Conservation (phyloP, 441 rosid species). For the Erodium chrysanthum region DNA sequence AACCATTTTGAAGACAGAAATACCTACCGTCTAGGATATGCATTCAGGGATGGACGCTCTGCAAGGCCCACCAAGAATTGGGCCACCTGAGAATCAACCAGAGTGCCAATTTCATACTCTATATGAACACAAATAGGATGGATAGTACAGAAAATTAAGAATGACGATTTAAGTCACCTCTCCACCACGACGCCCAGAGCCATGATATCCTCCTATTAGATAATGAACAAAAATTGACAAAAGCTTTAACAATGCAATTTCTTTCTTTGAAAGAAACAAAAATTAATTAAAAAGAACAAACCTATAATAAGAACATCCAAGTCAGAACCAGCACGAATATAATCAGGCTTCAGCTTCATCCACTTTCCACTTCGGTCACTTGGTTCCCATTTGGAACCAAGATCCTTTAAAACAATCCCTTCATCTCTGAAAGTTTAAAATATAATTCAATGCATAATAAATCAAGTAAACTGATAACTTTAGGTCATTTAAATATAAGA, state of each 20-base stretch:
- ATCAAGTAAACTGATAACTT: background rate
- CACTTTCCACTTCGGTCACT: constrained; percentile 96
- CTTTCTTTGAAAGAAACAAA: constrained; percentile 9
- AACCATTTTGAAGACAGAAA: constrained; percentile 3
- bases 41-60: constrained; percentile 49
- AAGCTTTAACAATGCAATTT: constrained; percentile 3
- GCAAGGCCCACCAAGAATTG: constrained; percentile 93
- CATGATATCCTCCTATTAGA: constrained; percentile 83
- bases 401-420: constrained; percentile 81
- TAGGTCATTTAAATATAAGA: background rate
- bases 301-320: constrained; percentile 91
- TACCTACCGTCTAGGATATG: constrained; percentile 65
- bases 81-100: constrained; percentile 44
- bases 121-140: background rate
- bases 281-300: constrained; percentile 22
- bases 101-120: background rate
- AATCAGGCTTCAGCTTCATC: constrained; percentile 93
- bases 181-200: constrained; percentile 96
- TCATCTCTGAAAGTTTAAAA: constrained; percentile 51
- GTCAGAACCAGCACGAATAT: constrained; percentile 71
- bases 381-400: constrained; percentile 94
- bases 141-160: constrained; percentile 5
- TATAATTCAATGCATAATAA: constrained; percentile 5
- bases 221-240: constrained; percentile 12
- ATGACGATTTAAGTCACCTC: constrained; percentile 39